phyloP scores from a whole-genome alignment of 768 basidiomycete species.

The Exsudoporus frostii region DNA sequence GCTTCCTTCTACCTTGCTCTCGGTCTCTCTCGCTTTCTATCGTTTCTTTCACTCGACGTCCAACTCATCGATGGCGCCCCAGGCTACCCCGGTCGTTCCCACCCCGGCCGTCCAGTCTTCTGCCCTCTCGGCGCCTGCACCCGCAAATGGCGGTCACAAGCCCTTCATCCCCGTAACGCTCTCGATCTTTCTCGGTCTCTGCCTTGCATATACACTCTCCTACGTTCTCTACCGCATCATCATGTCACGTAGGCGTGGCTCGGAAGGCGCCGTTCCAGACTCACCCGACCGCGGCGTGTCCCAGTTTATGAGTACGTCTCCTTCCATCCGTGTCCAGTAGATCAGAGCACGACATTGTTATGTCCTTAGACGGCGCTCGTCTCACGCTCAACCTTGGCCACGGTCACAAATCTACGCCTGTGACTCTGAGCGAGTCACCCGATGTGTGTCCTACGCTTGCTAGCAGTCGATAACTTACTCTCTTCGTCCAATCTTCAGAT shows the following conservation, averaged over 20 bases:
- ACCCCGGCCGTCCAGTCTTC: slow-evolving; percentile 1
- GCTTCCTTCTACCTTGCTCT: slow-evolving; percentile 12
- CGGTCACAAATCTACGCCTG: background rate
- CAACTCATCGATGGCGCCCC: slow-evolving; percentile 23
- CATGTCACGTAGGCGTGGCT: slow-evolving; percentile 14
- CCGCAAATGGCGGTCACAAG: background rate
- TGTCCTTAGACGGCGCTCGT: slow-evolving; percentile 21
- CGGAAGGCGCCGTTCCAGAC: slow-evolving; percentile 14
- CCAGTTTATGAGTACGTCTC: slow-evolving; percentile 26
- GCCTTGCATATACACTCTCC: slow-evolving; percentile 23
- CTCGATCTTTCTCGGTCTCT: slow-evolving; percentile 24
- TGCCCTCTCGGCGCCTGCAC: background rate
- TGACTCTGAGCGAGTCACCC: background rate
- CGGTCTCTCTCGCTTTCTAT: slow-evolving; percentile 9
- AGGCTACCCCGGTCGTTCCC: slow-evolving; percentile 8
- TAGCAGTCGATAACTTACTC: background rate
- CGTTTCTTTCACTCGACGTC: background rate
- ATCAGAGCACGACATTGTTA: background rate
- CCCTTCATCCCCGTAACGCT: slow-evolving; percentile 19
- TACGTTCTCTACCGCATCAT: slow-evolving; percentile 28
- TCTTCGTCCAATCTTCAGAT: slow-evolving; percentile 3
- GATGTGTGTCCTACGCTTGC: slow-evolving; percentile 11
- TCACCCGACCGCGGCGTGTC: slow-evolving; percentile 23
- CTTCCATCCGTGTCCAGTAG: background rate
- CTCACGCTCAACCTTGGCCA: slow-evolving; percentile 22